Conservation (phyloP, 495 filamentous ascomycete species). For the Pseudomonodictys pantanalensis region DNA sequence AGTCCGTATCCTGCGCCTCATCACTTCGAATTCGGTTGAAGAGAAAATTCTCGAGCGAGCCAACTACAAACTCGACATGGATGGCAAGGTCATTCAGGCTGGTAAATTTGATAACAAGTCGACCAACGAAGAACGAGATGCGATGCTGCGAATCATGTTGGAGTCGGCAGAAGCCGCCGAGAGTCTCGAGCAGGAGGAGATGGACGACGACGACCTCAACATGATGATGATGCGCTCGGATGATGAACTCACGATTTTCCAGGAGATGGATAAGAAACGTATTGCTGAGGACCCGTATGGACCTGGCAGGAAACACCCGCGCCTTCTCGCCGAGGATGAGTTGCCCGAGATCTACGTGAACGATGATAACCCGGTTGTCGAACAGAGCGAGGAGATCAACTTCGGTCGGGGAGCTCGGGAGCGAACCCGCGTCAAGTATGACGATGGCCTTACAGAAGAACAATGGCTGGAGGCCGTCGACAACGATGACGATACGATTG, state of each 20-base stretch:
- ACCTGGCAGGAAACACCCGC: slow-evolving; percentile 62
- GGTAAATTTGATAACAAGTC: slow-evolving; percentile 99
- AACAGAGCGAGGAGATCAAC: slow-evolving; percentile 65
- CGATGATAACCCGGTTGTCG: slow-evolving; percentile 77
- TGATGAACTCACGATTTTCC: slow-evolving; percentile 43
- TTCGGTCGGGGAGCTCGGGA: slow-evolving; percentile 90
- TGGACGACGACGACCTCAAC: slow-evolving; percentile 96
- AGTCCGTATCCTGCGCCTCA: slow-evolving; percentile 90
- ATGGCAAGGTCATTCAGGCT: slow-evolving; percentile 98
- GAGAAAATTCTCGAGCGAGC: slow-evolving; percentile 98
- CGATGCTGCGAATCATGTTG: slow-evolving; percentile 84
- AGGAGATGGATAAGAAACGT: slow-evolving; percentile 70
- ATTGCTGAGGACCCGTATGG: slow-evolving; percentile 65
- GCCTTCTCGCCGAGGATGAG: slow-evolving; percentile 84
- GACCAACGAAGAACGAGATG: slow-evolving; percentile 95
- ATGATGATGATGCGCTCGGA: slow-evolving; percentile 55
- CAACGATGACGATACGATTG: slow-evolving; percentile 89
- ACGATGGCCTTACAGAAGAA: slow-evolving; percentile 96
- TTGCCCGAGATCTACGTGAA: slow-evolving; percentile 89
- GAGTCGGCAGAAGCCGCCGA: slow-evolving; percentile 87
- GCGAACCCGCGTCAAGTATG: slow-evolving; percentile 88
- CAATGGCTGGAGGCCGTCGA: slow-evolving; percentile 95
- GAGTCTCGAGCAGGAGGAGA: slow-evolving; percentile 73
- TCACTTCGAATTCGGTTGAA: slow-evolving; percentile 94
- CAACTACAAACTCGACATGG: slow-evolving; percentile 97